Evolutionary conservation across 805 yeast genomes (phyloP), one percentile per base, ranked within the genome.

Genomic region (Limtongozyma cylindracea): DNA sequence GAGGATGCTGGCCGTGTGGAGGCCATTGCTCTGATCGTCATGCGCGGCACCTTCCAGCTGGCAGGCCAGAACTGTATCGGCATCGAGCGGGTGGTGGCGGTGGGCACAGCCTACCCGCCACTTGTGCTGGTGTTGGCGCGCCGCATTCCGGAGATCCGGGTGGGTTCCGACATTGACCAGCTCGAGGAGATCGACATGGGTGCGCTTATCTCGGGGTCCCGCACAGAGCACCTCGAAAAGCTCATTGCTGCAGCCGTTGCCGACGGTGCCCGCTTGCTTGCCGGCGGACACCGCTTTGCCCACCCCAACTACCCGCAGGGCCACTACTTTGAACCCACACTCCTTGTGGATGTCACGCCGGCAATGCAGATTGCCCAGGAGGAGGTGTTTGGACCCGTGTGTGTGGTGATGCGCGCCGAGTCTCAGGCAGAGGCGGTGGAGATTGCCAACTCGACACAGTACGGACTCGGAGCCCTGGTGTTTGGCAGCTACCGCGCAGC

Each of bases 11-110:
- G 61, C 29, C 64, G 68, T 30, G 31, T 47, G 13, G 37, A 47
- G 14, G 68, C 92, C 1, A 32, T 51, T 12, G 36, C 55, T 0
- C 76, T 93, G 10, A 66, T 80, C 13, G 58, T 88, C 18, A 59
- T 88, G 71, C 59, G 99, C 37, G 99, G 98, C 17, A 71, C 93
- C 1, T 88, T 84, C 51, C 99, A 88, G 47, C 73, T 92, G 24
- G 74, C 93, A 0, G 99, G 99, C 8, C 99, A 88, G 47, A 88
- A 88, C 41, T 88, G 99, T 49, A 88, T 88, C 36, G 96, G 99
- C 18, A 74, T 88, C 24, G 99, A 88, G 47, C 58, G 98, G 26
- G 91, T 88, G 5, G 70, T 88, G 29, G 78, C 82, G 17, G 55
- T 77, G 20, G 73, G 72, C 4, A 49, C 51, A 19, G 61, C 65